Evolutionary conservation across 2,329 filamentous ascomycete species (phyloP), one percentile per base, ranked within the genome.

Genomic region (Cladosporium sp.): DNA sequence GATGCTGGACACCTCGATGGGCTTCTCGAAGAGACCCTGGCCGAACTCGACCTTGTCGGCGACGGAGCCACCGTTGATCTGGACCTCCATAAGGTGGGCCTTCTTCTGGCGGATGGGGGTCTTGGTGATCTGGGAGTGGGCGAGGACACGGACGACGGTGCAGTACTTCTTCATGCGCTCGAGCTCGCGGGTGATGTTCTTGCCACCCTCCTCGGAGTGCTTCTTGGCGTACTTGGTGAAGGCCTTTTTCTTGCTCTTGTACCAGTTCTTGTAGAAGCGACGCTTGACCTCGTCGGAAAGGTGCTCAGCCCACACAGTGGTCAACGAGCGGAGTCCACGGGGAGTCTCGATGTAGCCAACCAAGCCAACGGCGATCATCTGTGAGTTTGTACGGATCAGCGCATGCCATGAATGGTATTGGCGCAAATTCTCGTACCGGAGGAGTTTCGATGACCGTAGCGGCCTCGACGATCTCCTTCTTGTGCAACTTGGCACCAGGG

Each of bases 231-330:
- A 99, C 88, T 96, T 97, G 88, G 95, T 99, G 88, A 99, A 99
- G 70, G 95, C 95, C 94, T 99, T 99, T 92, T 97, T 98, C 93
- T 99, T 99, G 89, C 89, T 93, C 91, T 97, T 97, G 91, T 99
- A 99, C 95, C 95, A 99, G 91, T 99, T 99, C 93, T 98, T 98
- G 92, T 99, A 99, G 92, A 99, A 99, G 81, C 95, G 92, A 79
- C 95, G 92, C 91, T 97, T 97, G 84, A 99, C 81, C 86, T 98
- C 95, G 84, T 99, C 95, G 85, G 91, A 92, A 84, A 99, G 84
- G 84, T 99, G 95, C 89, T 98, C 95, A 80, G 95, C 95, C 95
- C 95, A 99, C 82, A 99, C 92, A 80, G 95, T 98, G 82, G 93
- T 97, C 84, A 99, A 93, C 74, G 95, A 99, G 83, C 95, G 94